These are phyloP conservation scores for Dactylellina drechsleri DNA, from an alignment of 2,329 filamentous ascomycete species.

Conservation along the genomic window DNA sequence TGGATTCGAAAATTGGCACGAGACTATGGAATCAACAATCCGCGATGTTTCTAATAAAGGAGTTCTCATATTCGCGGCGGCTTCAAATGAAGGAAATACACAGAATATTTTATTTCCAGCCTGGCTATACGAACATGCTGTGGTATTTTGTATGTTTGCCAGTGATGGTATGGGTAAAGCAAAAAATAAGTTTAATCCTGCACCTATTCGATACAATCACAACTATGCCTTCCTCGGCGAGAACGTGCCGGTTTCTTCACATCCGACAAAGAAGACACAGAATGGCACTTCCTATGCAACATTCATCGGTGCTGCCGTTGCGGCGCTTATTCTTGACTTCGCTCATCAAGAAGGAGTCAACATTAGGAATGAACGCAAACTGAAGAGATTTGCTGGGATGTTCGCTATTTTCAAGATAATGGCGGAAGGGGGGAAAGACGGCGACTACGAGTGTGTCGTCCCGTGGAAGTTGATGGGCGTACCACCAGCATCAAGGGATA, in stretches of 20 bases:
- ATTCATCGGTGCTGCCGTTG: conserved; percentile 4
- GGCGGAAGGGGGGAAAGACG: conserved; percentile 2
- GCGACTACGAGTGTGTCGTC: conserved; percentile 1
- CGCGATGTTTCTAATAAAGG: neutral
- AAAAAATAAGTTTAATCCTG: conserved; percentile 1
- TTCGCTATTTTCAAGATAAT: conserved; percentile 3
- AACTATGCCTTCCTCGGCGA: conserved; percentile 5
- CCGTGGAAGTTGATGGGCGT: conserved; percentile 6
- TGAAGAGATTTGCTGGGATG: neutral
- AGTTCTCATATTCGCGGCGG: neutral
- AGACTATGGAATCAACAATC: neutral
- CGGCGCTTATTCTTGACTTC: conserved; percentile 8
- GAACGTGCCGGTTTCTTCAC: conserved; percentile 6
- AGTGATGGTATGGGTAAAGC: conserved; percentile 7
- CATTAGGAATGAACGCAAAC: conserved; percentile 1
- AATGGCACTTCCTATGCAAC: conserved; percentile 1
- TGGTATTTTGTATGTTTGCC: conserved; percentile 2
- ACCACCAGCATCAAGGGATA: neutral
- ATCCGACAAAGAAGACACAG: conserved; percentile 9
- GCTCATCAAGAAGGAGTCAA: neutral
- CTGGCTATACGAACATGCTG: neutral
- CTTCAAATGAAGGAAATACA: conserved; percentile 5
- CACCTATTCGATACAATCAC: conserved; percentile 1
- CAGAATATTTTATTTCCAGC: neutral
- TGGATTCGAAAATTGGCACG: conserved; percentile 6